Base-by-base conservation (phyloP, 1,284 basidiomycete species). In the Boletellus deceptivus region DNA sequence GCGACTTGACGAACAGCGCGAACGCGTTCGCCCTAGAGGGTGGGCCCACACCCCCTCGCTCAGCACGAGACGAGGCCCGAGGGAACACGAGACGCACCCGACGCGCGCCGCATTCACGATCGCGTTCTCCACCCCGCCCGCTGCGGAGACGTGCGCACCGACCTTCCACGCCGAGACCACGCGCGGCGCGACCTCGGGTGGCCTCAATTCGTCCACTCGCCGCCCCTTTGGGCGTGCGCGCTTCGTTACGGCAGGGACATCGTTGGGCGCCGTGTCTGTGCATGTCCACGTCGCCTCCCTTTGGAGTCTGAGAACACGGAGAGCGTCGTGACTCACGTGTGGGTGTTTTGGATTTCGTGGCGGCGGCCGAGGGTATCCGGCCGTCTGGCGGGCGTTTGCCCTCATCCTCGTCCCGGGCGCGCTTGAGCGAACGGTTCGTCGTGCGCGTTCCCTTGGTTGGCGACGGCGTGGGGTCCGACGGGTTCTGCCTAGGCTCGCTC, bases 1-100 rank as follows among this genome's bases (percentile, higher is more conserved):
- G 91, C 0, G 85, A 87, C 69, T 93, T 93, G 36, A 93, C 70
- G 60, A 94, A 95, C 18, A 93, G 74, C 0, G 89, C 91, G 58
- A 94, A 87, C 2, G 90, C 83, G 53, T 86, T 90, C 5, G 89
- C 91, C 1, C 91, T 89, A 53, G 4, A 45, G 4, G 41, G 10
- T 31, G 8, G 8, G 9, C 11, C 29, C 25, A 25, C 25, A 6
- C 25, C 6, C 25, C 25, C 25, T 25, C 25, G 7, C 8, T 31
- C 29, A 31, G 29, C 29, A 8, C 11, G 29, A 10, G 11, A 31
- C 29, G 29, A 31, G 29, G 0, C 9, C 11, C 16, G n/a, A 27
- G 16, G 10, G 40, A 29, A 29, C 2, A 3, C 20, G 17, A 41
- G 10, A 68, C 74, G 40, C 56, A 87, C 86, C 84, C 82, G 18